Evolutionary conservation across 1,284 basidiomycete species (phyloP), one percentile per base, ranked within the genome.

Genomic region (Porodaedalea pini): DNA sequence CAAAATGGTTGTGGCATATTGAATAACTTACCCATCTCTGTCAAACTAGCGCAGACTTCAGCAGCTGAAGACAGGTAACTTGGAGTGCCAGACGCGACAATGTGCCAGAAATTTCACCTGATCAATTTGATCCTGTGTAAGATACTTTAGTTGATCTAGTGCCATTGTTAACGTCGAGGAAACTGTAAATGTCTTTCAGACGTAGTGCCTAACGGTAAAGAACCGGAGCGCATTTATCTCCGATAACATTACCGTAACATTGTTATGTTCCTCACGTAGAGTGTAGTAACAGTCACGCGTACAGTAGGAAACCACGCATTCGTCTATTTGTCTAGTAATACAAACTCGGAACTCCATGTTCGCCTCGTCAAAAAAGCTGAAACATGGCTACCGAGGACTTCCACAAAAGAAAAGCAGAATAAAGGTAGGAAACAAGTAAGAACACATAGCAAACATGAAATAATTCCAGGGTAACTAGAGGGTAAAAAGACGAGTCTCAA

Each of bases 81-180:
- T 17, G 40, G 10, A 21, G 19, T 25, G 36, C 19, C 36, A 39
- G 32, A 39, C 48, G 21, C 10, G 1, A n/a, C 32, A 47, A 41
- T 15, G n/a, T 44, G 17, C 10, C n/a, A 13, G 21, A 6, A 10
- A n/a, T 31, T 37, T 34, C 47, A 64, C 64, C 57, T 62, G 62
- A 32, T 53, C 60, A 19, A 65, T 54, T 39, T 65, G 63, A 34
- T 62, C 61, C 44, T 54, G 50, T 1, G 40, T 61, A 25, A 64
- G 54, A 43, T 60, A 62, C 29, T 63, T 56, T 2, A 60, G 50
- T 23, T 37, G 51, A 3, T 39, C 29, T 27, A n/a, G 21, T 32
- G 32, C 36, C 51, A 49, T 49, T n/a, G 34, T 17, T 6, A 32
- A n/a, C 41, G 54, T 29, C 48, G 1, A 34, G 11, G n/a, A 21